These are phyloP conservation scores for Penicillium freii DNA, from an alignment of 2,329 filamentous ascomycete genomes.

Conservation along the genomic window DNA sequence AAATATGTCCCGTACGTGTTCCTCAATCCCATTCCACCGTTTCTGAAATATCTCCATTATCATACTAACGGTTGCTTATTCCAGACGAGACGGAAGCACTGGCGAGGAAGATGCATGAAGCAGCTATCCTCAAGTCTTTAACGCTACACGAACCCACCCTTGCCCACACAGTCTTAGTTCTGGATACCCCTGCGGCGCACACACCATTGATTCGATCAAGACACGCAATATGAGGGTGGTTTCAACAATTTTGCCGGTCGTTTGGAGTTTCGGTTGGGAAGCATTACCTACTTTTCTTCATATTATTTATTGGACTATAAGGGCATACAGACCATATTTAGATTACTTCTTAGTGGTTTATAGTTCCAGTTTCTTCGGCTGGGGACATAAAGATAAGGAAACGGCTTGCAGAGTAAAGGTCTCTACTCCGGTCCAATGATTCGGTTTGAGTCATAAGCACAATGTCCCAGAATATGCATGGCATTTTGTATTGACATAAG, in stretches of 20 bases:
- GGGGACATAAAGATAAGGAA: not conserved
- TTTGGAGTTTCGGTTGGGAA: constrained; percentile 25
- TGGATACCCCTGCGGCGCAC: constrained; percentile 12
- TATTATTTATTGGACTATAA: constrained; percentile 15
- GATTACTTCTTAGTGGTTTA: constrained; percentile 4
- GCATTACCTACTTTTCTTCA: constrained; percentile 20
- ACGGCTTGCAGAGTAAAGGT: not conserved
- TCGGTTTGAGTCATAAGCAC: constrained; percentile 6
- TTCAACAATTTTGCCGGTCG: constrained; percentile 8
- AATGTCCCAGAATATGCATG: constrained; percentile 20
- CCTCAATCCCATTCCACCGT: not conserved
- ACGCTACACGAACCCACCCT: constrained; percentile 5
- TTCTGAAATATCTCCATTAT: not conserved
- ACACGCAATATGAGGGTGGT: constrained; percentile 2
- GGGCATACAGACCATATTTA: constrained; percentile 11
- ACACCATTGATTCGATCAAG: constrained; percentile 1
- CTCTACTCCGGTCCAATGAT: not conserved
- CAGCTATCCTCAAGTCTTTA: constrained; percentile 1
- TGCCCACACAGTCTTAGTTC: constrained; percentile 3
- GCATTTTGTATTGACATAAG: constrained; percentile 18
- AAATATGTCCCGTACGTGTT: constrained; percentile 58
- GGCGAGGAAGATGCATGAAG: constrained; percentile 44
- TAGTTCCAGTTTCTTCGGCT: not conserved
- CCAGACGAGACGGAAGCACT: constrained; percentile 47
- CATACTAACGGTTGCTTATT: constrained; percentile 10